A percentile compares a stretch with the other conserved stretches of the same genome.
These are phyloP conservation scores for Francoa sonchifolia DNA, from an alignment of 441 rosid genomes.

Conservation along the genomic window DNA sequence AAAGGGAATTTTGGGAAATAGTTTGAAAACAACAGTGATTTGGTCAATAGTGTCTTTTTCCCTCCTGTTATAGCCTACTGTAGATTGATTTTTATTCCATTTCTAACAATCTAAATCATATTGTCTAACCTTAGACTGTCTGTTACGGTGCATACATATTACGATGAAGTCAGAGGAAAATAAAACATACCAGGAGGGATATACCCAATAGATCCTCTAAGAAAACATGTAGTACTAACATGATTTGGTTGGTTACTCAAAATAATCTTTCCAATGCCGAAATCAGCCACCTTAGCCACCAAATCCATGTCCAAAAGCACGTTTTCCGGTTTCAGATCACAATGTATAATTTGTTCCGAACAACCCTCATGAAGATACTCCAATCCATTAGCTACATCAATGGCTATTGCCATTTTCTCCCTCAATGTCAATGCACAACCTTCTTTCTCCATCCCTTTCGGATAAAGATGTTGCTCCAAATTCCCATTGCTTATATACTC, in stretches of 20 bases:
- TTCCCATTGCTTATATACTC: slow-evolving; percentile 9
- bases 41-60: no score
- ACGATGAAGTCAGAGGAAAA: no score
- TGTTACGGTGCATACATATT: background rate
- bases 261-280: slow-evolving; percentile 8
- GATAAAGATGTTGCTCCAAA: no score
- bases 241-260: background rate
- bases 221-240: slow-evolving; percentile 1
- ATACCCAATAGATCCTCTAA: slow-evolving; percentile 21
- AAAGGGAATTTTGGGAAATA: no score
- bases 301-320: slow-evolving; percentile 13
- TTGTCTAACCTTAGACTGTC: background rate
- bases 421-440: slow-evolving; percentile 1
- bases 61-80: no score
- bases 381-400: slow-evolving; percentile 2
- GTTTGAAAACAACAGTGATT: no score
- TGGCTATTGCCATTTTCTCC: slow-evolving; percentile 7
- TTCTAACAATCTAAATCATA: no score
- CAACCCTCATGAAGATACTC: slow-evolving; percentile 10
- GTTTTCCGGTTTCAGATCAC: slow-evolving; percentile 11
- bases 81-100: no score
- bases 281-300: slow-evolving; percentile 10
- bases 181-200: slow-evolving; percentile 21
- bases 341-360: slow-evolving; percentile 7
- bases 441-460: no score